phyloP scores from a whole-genome alignment of 1,284 basidiomycete genomes.

The Pseudozyma sp. region DNA sequence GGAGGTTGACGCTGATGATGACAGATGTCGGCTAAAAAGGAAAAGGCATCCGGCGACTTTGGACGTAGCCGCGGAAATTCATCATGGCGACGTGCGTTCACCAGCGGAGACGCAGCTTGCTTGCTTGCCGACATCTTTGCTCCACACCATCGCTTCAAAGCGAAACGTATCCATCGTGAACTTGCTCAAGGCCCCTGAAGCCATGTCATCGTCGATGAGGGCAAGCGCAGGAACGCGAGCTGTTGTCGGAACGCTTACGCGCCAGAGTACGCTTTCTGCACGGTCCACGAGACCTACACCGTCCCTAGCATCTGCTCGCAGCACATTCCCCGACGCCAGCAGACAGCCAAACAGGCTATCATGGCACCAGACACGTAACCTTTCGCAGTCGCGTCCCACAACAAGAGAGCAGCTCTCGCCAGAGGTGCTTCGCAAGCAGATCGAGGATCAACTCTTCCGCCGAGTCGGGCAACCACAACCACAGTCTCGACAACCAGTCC shows the following conservation, averaged over 20 bases:
- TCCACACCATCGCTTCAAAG: neutral
- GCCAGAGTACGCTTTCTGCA: neutral
- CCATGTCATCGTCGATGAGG: constrained; percentile 13
- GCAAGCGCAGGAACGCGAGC: neutral
- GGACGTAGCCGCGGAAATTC: too few relatives aligned
- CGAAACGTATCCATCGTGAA: too few relatives aligned
- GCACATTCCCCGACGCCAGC: neutral
- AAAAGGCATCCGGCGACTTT: too few relatives aligned
- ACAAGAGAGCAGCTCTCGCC: constrained; percentile 30
- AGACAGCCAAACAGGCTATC: neutral
- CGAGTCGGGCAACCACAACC: constrained; percentile 19
- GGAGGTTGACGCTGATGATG: too few relatives aligned
- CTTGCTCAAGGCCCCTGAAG: neutral
- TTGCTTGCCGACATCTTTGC: neutral
- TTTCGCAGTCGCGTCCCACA: constrained; percentile 7
- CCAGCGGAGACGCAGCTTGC: too few relatives aligned
- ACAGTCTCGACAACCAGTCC: constrained; percentile 11
- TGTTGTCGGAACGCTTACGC: constrained; percentile 5
- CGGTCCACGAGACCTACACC: neutral
- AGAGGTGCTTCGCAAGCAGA: constrained; percentile 22
- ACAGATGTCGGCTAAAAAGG: too few relatives aligned
- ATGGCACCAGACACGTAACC: constrained; percentile 3
- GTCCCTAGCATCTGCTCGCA: constrained; percentile 1
- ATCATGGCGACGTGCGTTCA: too few relatives aligned
- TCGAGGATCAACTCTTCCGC: constrained; percentile 43